Percentiles rank a stretch among this genome's conserved stretches.
Conservation (phyloP, 148 eudicot genomes). For the Pharnaceum exiguum region DNA sequence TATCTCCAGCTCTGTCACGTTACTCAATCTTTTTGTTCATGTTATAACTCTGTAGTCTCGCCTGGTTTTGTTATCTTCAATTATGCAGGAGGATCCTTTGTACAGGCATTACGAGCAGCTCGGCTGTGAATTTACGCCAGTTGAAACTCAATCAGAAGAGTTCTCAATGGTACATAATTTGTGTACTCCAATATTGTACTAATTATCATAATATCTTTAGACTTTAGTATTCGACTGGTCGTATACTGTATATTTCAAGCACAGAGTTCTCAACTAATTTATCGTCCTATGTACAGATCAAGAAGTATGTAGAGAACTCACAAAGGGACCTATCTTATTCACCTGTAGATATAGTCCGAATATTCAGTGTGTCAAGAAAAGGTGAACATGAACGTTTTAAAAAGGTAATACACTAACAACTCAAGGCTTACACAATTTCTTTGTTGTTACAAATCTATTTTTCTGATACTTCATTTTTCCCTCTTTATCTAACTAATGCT, state of each 20-base stretch:
- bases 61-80: not conserved
- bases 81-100: constrained; percentile 74
- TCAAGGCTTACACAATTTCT: too few species aligned
- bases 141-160: constrained; percentile 71
- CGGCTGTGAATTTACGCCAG: constrained; percentile 57
- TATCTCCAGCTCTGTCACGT: not conserved
- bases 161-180: constrained; percentile 53
- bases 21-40: not conserved
- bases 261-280: not conserved
- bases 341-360: constrained; percentile 66
- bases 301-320: constrained; percentile 71
- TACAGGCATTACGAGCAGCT: constrained; percentile 75
- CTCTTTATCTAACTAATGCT: too few species aligned
- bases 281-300: constrained; percentile 39
- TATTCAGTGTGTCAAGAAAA: constrained; percentile 75
- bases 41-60: not conserved
- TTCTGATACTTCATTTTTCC: not conserved
- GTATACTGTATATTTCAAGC: not conserved
- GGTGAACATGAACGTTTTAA: constrained; percentile 66
- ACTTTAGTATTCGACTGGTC: too few species aligned
- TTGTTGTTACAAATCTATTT: too few species aligned
- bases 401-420: constrained; percentile 52
- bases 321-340: constrained; percentile 87
- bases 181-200: too few species aligned
- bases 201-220: too few species aligned